Conservation (phyloP, 192 early-diverging fungal genomes). For the Dissophora globulifera region DNA sequence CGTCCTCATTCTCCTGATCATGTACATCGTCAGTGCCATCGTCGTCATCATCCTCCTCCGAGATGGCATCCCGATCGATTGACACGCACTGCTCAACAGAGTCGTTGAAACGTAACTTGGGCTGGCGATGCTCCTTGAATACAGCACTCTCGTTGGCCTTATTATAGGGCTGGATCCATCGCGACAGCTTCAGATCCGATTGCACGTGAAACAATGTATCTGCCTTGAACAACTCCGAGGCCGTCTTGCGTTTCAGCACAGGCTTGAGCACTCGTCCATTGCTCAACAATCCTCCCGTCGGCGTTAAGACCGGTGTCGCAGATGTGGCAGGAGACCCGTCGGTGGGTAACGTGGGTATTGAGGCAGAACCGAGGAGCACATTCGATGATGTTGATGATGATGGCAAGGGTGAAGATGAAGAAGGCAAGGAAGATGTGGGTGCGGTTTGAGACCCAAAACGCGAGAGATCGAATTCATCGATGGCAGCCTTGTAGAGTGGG, state of each 20-base stretch:
- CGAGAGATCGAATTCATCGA: slow-evolving; percentile 36
- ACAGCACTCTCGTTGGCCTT: slow-evolving; percentile 50
- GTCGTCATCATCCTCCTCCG: slow-evolving; percentile 49
- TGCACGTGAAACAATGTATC: slow-evolving; percentile 46
- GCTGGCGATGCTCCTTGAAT: slow-evolving; percentile 59
- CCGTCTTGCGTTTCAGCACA: slow-evolving; percentile 64
- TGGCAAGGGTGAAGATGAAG: no score
- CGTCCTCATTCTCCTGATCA: background rate
- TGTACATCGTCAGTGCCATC: slow-evolving; percentile 3
- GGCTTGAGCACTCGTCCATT: slow-evolving; percentile 53
- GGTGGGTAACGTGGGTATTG: background rate
- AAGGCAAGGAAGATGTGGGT: no score
- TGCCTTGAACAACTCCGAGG: slow-evolving; percentile 58
- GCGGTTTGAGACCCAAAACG: slow-evolving; percentile 29
- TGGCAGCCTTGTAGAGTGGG: slow-evolving; percentile 66
- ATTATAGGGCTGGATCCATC: slow-evolving; percentile 20
- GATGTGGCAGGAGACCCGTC: background rate
- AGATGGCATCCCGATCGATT: slow-evolving; percentile 51
- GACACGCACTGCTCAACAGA: slow-evolving; percentile 68
- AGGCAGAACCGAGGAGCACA: background rate
- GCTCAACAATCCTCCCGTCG: background rate
- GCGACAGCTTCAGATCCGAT: slow-evolving; percentile 40
- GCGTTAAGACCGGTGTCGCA: no score
- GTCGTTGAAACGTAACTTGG: slow-evolving; percentile 65
- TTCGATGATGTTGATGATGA: background rate